Conservation (phyloP, 140 eudicot genomes). For the Stevia rebaudiana region DNA sequence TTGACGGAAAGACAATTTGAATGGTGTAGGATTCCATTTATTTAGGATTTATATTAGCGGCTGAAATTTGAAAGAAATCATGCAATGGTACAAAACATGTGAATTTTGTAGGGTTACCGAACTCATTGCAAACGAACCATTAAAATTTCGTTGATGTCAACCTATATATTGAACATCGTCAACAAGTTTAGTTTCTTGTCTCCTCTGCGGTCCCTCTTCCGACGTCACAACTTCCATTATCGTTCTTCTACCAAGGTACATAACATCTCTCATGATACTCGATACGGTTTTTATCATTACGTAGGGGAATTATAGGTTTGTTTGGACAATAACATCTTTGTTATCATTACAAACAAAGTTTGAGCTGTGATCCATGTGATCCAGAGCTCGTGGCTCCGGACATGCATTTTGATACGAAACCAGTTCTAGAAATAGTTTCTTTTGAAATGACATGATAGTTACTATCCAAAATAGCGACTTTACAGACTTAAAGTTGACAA, state of each 20-base stretch:
- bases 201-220: constrained; percentile 32
- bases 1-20: not conserved
- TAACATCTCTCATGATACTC: not conserved
- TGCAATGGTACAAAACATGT: constrained; percentile 12
- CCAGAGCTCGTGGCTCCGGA: too few relatives aligned
- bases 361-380: too few relatives aligned
- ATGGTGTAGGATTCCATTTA: not conserved
- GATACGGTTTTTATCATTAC: not conserved
- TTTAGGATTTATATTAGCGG: constrained; percentile 7
- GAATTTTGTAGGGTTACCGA: constrained; percentile 1
- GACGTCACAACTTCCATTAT: constrained; percentile 23
- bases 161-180: constrained; percentile 5
- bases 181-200: constrained; percentile 18
- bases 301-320: too few relatives aligned
- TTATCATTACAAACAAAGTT: too few relatives aligned
- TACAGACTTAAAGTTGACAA: too few relatives aligned
- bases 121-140: constrained; percentile 10
- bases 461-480: too few relatives aligned
- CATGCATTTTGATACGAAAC: too few relatives aligned
- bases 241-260: constrained; percentile 29
- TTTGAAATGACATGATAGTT: too few relatives aligned
- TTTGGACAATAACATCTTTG: too few relatives aligned
- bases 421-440: too few relatives aligned
- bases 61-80: not conserved
- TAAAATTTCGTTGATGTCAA: constrained; percentile 9